Evolutionary conservation across 2,329 filamentous ascomycete species (phyloP), one percentile per base, ranked within the genome.

Genomic region (Pseudogymnoascus sp.): DNA sequence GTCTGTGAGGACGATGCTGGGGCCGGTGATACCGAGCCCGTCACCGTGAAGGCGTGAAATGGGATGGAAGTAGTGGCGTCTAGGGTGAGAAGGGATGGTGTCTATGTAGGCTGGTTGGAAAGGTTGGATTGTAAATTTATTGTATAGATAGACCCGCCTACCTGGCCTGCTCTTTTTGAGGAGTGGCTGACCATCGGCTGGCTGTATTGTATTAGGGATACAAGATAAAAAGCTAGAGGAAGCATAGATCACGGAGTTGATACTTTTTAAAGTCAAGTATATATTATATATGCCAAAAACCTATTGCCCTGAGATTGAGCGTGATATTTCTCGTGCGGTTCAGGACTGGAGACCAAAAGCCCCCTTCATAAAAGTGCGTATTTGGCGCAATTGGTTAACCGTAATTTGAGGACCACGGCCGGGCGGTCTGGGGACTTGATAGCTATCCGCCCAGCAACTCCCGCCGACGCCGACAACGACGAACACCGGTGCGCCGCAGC

Each of bases 111-210:
- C 43, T 54, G 25, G 9, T 30, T 30, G 43, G n/a, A 47, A 12
- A 47, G 43, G 25, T 54, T 25, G 43, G 25, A 54, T 54, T 54
- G 43, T 54, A 54, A 54, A 54, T 54, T 30, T 54, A 54, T 54
- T 54, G 43, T 30, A 54, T 54, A 54, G 43, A 54, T 54, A 54
- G 43, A 54, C 43, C 43, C 43, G 25, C 43, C 43, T 54, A 25
- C 43, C 43, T 54, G 25, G 43, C 43, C n/a, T 54, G 43, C 43
- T 54, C 43, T 18, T 54, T 54, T 54, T 54, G 43, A 32, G n/a
- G 43, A 32, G 25, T n/a, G n/a, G 43, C 43, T 50, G 25, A 8
- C 8, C 43, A 30, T 54, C n/a, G 43, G 43, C 43, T 54, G 43
- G 43, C 25, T 54, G 43, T 54, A 54, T 54, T 54, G 43, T 54